Base-by-base conservation (phyloP, 2,329 filamentous ascomycete genomes). In the Cladosporium velox region DNA sequence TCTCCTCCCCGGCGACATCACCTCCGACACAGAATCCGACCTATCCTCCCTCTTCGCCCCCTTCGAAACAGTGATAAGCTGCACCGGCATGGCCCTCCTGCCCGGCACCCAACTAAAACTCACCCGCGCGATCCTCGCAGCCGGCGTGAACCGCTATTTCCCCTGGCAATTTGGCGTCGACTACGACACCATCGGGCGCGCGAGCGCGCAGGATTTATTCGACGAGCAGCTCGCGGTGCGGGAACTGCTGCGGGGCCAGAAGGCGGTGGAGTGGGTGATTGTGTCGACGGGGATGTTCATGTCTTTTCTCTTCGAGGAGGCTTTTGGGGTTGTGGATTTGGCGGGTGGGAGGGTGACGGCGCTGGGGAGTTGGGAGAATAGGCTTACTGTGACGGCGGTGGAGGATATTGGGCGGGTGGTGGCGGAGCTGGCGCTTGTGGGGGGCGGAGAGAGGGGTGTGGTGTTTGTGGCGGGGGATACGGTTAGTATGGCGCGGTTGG, bases 111-210 rank as follows among this genome's bases (percentile, higher is more conserved):
- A 91, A 72, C 68, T 81, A 1, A 89, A 89, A 70, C 77, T 91
- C 21, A 77, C 85, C 0, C 28, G 35, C 5, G 87, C 85, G 3
- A n/a, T 65, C 18, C 49, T 60, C 41, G 85, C 83, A 0, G 76
- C 91, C 0, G 74, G 76, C 12, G 87, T 85, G 0, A 76, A 78
- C 0, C 78, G 85, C 0, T 91, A 84, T 72, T 82, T 91, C 21
- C 89, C 90, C 0, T 92, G 90, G 90, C 89, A 92, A 75, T 91
- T 88, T 74, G 90, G 90, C 0, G 85, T 91, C 28, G 87, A 92
- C 73, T 92, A 91, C 76, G 88, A 91, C 65, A 74, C 79, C 32
- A 86, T 91, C 18, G 87, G 88, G 0, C 75, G 79, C 0, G 84
- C 85, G 0, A 86, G 84, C 30, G 79, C 85, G 52, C 88, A 90